phyloP scores from a whole-genome alignment of 2,329 filamentous ascomycete species.

The Paraphoma sp. region DNA sequence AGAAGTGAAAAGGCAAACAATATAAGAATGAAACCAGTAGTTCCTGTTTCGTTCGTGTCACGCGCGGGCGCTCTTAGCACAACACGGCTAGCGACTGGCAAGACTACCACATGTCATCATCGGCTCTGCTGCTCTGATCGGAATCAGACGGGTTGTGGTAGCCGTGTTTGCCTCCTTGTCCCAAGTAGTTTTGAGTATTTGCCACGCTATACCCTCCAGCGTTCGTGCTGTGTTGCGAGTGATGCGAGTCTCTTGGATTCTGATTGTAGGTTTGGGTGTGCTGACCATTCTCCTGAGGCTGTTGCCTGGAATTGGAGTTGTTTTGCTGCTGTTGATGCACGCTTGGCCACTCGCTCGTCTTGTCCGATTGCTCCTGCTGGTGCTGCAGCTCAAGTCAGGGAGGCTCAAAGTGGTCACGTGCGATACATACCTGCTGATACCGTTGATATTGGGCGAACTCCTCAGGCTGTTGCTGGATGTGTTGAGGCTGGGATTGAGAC shows the following conservation, averaged over 20 bases:
- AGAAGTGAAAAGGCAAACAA: too few relatives aligned
- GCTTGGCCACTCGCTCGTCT: slow-evolving; percentile 30
- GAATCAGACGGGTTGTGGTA: slow-evolving; percentile 39
- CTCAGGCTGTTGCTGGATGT: slow-evolving; percentile 44
- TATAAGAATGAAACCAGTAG: too few relatives aligned
- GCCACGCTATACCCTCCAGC: slow-evolving; percentile 46
- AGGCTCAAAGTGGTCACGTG: not conserved
- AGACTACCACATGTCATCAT: slow-evolving; percentile 49
- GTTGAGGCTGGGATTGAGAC: slow-evolving; percentile 39
- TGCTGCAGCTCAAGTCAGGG: slow-evolving; percentile 24
- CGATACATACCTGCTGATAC: slow-evolving; percentile 42
- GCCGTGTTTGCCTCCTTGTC: slow-evolving; percentile 31
- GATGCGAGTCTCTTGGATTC: slow-evolving; percentile 40
- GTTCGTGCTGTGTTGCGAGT: slow-evolving; percentile 37
- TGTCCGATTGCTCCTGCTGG: slow-evolving; percentile 27
- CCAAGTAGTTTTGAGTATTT: slow-evolving; percentile 45
- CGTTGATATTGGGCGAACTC: slow-evolving; percentile 50
- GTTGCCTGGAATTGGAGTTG: slow-evolving; percentile 2
- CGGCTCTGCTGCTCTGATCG: slow-evolving; percentile 35
- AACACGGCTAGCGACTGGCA: too few relatives aligned
- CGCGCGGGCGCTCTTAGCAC: too few relatives aligned
- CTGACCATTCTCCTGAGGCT: slow-evolving; percentile 18
- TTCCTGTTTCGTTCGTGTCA: too few relatives aligned
- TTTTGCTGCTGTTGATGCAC: slow-evolving; percentile 21
- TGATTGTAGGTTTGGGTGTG: slow-evolving; percentile 25